These are phyloP conservation scores for Boletus barrowsii DNA, from an alignment of 768 basidiomycete genomes.

Conservation along the genomic window DNA sequence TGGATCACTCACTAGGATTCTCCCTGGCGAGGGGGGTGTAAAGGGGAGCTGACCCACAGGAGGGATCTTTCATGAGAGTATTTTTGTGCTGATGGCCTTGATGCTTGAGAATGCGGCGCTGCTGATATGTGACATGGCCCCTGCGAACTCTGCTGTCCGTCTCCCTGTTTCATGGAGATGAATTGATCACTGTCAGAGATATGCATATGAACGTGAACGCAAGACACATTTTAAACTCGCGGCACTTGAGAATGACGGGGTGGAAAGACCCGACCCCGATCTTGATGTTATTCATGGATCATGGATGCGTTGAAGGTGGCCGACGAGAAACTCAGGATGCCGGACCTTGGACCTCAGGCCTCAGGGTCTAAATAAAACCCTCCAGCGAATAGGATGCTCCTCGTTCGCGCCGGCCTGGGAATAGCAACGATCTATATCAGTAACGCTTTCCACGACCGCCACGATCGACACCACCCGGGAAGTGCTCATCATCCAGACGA, in stretches of 20 bases:
- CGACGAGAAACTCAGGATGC: neutral
- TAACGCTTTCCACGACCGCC: slow-evolving; percentile 6
- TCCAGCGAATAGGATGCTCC: neutral
- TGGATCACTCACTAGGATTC: slow-evolving; percentile 1
- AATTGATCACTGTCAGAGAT: slow-evolving; percentile 7
- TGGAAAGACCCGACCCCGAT: slow-evolving; percentile 1
- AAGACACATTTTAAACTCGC: slow-evolving; percentile 9
- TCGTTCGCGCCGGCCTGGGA: neutral
- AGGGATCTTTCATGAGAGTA: slow-evolving; percentile 2
- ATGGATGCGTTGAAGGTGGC: neutral
- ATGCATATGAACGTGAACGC: slow-evolving; percentile 1
- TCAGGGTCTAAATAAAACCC: neutral
- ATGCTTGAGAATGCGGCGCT: slow-evolving; percentile 5
- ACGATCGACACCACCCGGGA: slow-evolving; percentile 10
- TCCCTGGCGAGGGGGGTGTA: slow-evolving; percentile 4
- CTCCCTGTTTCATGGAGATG: slow-evolving; percentile 23
- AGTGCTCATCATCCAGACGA: neutral
- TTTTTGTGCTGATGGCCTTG: slow-evolving; percentile 5
- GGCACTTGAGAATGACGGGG: neutral
- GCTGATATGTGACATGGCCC: slow-evolving; percentile 11
- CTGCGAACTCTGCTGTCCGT: slow-evolving; percentile 13
- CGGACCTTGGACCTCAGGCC: neutral
- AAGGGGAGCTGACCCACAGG: neutral
- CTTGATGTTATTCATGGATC: neutral
- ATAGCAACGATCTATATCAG: neutral